These are phyloP conservation scores for Pythium graminicola DNA, from an alignment of 352 stramenopile species.

Conservation along the genomic window DNA sequence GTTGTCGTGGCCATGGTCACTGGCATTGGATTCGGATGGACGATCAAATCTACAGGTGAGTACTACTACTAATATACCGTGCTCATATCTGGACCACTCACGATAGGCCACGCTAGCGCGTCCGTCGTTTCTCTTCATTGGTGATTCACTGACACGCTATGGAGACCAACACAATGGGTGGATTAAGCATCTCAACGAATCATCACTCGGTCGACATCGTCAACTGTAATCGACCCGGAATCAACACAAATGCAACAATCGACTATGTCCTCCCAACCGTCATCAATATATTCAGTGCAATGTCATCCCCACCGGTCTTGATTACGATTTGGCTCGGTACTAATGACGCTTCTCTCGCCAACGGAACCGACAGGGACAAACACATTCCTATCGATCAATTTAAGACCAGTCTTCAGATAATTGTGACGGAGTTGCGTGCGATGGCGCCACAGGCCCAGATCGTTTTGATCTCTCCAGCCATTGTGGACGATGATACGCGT, in stretches of 20 bases:
- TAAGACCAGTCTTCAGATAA: conserved; percentile 32
- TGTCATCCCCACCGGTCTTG: conserved; percentile 17
- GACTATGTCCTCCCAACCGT: conserved; percentile 24
- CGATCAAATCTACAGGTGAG: too few species aligned
- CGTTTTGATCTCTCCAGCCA: conserved; percentile 45
- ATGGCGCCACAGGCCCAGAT: conserved; percentile 28
- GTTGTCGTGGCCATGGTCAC: background rate
- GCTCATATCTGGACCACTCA: too few species aligned
- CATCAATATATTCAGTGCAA: conserved; percentile 20
- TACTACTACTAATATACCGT: too few species aligned
- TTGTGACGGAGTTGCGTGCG: conserved; percentile 25
- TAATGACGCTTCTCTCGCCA: conserved; percentile 42
- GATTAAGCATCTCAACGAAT: conserved; percentile 29
- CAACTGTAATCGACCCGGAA: conserved; percentile 41
- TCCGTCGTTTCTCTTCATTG: conserved; percentile 17
- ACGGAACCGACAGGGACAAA: conserved; percentile 27
- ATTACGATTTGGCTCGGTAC: conserved; percentile 46
- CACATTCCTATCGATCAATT: conserved; percentile 47
- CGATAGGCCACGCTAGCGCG: background rate
- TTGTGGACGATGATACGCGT: conserved; percentile 34
- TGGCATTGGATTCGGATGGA: too few species aligned
- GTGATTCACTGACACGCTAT: conserved; percentile 49
- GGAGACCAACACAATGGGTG: background rate
- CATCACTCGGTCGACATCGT: conserved; percentile 39
- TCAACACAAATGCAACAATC: conserved; percentile 32